These are phyloP conservation scores for Vaccinium myrtillus DNA, from an alignment of 148 eudicot genomes.

Conservation along the genomic window DNA sequence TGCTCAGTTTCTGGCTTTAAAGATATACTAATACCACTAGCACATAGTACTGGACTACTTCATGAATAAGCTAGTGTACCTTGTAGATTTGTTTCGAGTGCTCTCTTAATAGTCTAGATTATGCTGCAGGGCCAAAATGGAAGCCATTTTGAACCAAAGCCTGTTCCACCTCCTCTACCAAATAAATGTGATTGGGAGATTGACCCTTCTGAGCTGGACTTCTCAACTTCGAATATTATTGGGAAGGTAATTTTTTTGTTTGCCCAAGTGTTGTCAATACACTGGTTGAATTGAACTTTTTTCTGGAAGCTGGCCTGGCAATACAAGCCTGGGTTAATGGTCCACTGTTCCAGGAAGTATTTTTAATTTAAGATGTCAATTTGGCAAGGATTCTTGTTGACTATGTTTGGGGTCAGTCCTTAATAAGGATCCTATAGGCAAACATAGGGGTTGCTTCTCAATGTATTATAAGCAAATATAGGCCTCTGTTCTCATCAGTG, in stretches of 20 bases:
- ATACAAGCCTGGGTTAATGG: neutral
- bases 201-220: conserved; percentile 91
- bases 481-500: neutral
- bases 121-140: conserved; percentile 92
- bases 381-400: neutral
- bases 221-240: conserved; percentile 60
- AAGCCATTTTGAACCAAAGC: conserved; percentile 92
- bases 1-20: conserved; percentile 3
- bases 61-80: neutral
- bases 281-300: neutral
- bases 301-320: conserved; percentile 10
- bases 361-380: neutral
- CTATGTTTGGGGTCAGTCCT: conserved; percentile 3
- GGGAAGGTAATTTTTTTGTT: conserved; percentile 67
- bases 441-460: neutral
- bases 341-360: conserved; percentile 9
- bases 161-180: conserved; percentile 88
- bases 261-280: conserved; percentile 12
- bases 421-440: neutral
- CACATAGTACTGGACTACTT: neutral
- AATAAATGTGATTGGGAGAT: conserved; percentile 98
- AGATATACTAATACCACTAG: neutral
- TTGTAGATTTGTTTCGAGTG: conserved; percentile 3
- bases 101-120: conserved; percentile 15
- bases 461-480: neutral